A percentile compares a stretch with the other conserved stretches of the same genome.
Evolutionary conservation across 306 rosid species (phyloP).

Genomic region (Vicia sativa): DNA sequence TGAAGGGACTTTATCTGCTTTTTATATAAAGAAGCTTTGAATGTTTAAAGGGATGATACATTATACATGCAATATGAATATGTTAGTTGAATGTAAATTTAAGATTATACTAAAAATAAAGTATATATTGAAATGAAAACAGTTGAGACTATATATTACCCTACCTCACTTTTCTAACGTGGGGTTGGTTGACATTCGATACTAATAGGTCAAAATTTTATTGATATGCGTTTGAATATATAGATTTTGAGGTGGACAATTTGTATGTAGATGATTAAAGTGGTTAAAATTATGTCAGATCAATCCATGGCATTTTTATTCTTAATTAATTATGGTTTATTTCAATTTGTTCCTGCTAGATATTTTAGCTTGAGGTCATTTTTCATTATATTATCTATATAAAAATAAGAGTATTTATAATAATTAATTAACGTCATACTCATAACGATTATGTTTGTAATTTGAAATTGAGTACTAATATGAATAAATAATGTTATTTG

Average conservation of each 20-base stretch:
- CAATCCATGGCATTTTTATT: not conserved
- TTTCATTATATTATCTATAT: no score
- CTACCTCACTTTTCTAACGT: slow-evolving; percentile 41
- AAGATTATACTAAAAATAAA: slow-evolving; percentile 32
- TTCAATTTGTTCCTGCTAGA: no score
- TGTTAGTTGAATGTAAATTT: slow-evolving; percentile 39
- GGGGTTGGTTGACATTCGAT: slow-evolving; percentile 50
- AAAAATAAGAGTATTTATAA: no score
- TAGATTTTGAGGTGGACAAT: not conserved
- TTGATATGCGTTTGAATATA: slow-evolving; percentile 5
- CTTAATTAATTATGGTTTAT: not conserved
- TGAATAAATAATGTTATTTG: no score
- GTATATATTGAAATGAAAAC: slow-evolving; percentile 12
- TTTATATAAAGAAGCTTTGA: slow-evolving; percentile 38
- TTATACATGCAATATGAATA: slow-evolving; percentile 33
- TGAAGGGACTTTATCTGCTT: slow-evolving; percentile 37
- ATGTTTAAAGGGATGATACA: slow-evolving; percentile 12
- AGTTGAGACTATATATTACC: slow-evolving; percentile 15
- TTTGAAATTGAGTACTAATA: no score
- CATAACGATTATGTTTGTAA: no score
- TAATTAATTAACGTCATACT: no score
- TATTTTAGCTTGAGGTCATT: no score
- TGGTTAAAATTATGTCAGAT: not conserved
- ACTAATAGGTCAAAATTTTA: slow-evolving; percentile 38
- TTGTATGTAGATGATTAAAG: not conserved